Conservation (phyloP, 345 rosid genomes). For the Eucalyptus brandiana region DNA sequence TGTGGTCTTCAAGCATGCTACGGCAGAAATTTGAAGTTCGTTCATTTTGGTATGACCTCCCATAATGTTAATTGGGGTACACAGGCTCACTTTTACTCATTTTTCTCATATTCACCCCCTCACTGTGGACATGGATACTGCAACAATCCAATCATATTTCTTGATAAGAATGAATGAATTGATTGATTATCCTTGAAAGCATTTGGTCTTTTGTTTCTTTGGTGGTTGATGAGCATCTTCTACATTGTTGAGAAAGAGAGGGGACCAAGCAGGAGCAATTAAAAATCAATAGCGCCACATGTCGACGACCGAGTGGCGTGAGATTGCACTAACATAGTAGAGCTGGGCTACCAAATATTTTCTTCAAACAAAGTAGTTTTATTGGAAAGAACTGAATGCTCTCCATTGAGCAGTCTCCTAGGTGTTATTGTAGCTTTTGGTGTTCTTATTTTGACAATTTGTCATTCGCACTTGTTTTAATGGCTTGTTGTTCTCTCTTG, state of each 20-base stretch:
- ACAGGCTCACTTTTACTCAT: not conserved
- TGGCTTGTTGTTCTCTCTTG: not conserved
- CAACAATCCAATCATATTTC: not conserved
- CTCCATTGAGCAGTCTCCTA: not conserved
- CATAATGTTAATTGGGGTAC: not conserved
- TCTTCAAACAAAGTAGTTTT: not conserved
- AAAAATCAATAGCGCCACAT: not conserved
- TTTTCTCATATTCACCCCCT: not conserved
- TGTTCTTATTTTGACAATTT: not conserved
- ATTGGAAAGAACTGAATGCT: not conserved
- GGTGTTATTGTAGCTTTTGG: not conserved
- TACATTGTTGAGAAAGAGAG: not conserved
- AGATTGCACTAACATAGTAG: fast-evolving
- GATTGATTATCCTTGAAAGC: not conserved
- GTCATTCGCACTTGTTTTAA: not conserved
- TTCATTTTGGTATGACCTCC: not conserved
- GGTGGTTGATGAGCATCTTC: not conserved
- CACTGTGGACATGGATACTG: not conserved
- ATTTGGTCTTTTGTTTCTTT: not conserved
- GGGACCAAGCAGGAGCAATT: not conserved
- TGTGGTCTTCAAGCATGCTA: not conserved
- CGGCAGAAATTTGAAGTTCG: not conserved
- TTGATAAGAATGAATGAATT: not conserved
- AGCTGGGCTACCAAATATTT: not conserved
- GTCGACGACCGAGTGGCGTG: not conserved